phyloP scores from a whole-genome alignment of 1,139 yeast species.

The Blastobotrys niveus region DNA sequence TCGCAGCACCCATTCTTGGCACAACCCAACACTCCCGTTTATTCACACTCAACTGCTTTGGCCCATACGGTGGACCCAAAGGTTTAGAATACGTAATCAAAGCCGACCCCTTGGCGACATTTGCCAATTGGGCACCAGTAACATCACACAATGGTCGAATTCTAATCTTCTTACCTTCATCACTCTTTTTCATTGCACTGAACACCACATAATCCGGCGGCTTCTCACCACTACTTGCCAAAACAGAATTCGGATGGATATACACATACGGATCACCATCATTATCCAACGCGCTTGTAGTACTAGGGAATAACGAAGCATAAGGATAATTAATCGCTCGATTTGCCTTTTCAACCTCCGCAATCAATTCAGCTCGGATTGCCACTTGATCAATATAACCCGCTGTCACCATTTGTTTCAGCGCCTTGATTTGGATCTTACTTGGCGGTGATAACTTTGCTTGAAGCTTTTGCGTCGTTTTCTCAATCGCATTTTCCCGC shows the following conservation, averaged over 20 bases:
- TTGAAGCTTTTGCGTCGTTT: slow-evolving; percentile 42
- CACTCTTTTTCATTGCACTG: slow-evolving; percentile 47
- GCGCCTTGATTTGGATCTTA: slow-evolving; percentile 60
- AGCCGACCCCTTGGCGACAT: slow-evolving; percentile 67
- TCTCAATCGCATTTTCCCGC: slow-evolving; percentile 47
- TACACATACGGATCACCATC: slow-evolving; percentile 53
- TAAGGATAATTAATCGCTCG: slow-evolving; percentile 67
- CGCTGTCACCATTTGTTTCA: slow-evolving; percentile 88
- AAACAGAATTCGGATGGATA: slow-evolving; percentile 71
- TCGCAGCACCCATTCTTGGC: slow-evolving; percentile 81
- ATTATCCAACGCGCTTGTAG: slow-evolving; percentile 29
- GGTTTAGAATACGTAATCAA: slow-evolving; percentile 84
- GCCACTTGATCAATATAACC: slow-evolving; percentile 93
- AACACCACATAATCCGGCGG: slow-evolving; percentile 77
- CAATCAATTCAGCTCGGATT: slow-evolving; percentile 68
- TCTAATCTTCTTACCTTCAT: slow-evolving; percentile 36
- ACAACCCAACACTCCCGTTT: slow-evolving; percentile 79
- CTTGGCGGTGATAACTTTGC: slow-evolving; percentile 63
- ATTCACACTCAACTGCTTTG: slow-evolving; percentile 55
- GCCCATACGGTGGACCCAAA: slow-evolving; percentile 83
- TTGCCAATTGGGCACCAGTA: slow-evolving; percentile 66
- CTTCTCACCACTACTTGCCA: slow-evolving; percentile 50
- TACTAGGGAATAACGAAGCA: slow-evolving; percentile 53
- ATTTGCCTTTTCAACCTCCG: slow-evolving; percentile 49
- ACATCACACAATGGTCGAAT: slow-evolving; percentile 75